phyloP scores from a whole-genome alignment of 805 yeast species.

The Wickerhamomyces queroliae region DNA sequence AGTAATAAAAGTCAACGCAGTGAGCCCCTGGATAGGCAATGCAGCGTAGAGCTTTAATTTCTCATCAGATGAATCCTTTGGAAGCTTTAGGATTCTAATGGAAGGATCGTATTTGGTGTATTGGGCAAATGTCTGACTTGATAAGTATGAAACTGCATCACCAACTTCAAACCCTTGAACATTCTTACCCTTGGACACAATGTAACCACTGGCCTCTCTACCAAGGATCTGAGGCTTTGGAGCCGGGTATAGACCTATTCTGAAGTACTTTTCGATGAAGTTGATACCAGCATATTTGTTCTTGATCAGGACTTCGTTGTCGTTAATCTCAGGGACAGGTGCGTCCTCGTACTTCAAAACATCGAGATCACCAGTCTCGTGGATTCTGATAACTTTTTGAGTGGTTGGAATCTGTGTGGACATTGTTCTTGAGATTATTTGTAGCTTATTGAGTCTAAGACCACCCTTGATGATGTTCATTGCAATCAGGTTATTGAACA shows the following conservation, averaged over 20 bases:
- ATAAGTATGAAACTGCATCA: conserved; percentile 60
- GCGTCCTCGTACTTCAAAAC: conserved; percentile 49
- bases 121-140: conserved; percentile 61
- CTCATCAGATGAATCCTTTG: conserved; percentile 41
- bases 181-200: conserved; percentile 56
- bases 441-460: too few relatives aligned
- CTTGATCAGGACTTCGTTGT: conserved; percentile 61
- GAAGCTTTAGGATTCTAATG: conserved; percentile 39
- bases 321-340: conserved; percentile 52
- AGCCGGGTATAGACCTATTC: conserved; percentile 69
- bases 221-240: conserved; percentile 63
- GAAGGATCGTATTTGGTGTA: conserved; percentile 46
- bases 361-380: conserved; percentile 49
- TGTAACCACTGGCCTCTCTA: conserved; percentile 66
- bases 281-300: conserved; percentile 77
- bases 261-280: conserved; percentile 77
- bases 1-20: conserved; percentile 65
- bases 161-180: conserved; percentile 57
- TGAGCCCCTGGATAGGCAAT: conserved; percentile 63
- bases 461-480: neutral
- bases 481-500: too few relatives aligned
- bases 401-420: conserved; percentile 39
- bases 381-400: conserved; percentile 51
- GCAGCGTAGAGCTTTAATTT: conserved; percentile 54
- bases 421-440: conserved; percentile 9